Evolutionary conservation across 257 asterid species (phyloP), one percentile per base, ranked within the genome.

Genomic region (Solanum raphanifolium): DNA sequence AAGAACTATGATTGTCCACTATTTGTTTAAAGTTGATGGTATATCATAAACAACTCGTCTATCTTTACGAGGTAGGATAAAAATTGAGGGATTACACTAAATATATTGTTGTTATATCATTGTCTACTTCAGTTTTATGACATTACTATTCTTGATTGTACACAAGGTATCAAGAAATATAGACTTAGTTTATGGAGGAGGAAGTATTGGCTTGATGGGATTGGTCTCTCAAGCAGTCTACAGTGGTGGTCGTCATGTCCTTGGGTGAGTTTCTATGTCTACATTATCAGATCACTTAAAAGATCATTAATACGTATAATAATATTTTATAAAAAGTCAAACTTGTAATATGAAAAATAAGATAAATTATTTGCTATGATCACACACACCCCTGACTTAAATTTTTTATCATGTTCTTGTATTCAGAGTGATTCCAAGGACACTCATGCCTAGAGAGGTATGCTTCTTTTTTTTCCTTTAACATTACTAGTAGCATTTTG

Each of bases 161-260:
- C 25, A 20, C 65, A 68, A 91, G 93, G 91, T 91, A 69, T 88
- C 93, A 29, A 89, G 90, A 82, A 90, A 89, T 31, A 86, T 91
- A 88, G 93, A 88, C 87, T 36, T 91, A 68, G 93, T 91, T 16
- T 91, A 91, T 86, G 92, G 92, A 74, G 92, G 92, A 83, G 92
- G 92, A 76, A 91, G 91, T 89, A 91, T 86, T 83, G 92, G 92
- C 35, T 89, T 91, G 72, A 91, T 91, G 92, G 92, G 92, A 23
- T 87, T 89, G 86, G 91, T 91, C 34, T 87, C 92, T 76, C 91
- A 88, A 87, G 92, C 92, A 31, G 92, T 91, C 6, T 27, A 91
- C 69, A 87, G 2, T 62, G 93, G 93, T 13, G 93, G 93, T 38
- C 88, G 90, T 84, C 93, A 89, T 84, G 93, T 91, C 76, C 91